Evolutionary conservation across 257 asterid species (phyloP).

Genomic region (Schizonepeta tenuifolia): DNA sequence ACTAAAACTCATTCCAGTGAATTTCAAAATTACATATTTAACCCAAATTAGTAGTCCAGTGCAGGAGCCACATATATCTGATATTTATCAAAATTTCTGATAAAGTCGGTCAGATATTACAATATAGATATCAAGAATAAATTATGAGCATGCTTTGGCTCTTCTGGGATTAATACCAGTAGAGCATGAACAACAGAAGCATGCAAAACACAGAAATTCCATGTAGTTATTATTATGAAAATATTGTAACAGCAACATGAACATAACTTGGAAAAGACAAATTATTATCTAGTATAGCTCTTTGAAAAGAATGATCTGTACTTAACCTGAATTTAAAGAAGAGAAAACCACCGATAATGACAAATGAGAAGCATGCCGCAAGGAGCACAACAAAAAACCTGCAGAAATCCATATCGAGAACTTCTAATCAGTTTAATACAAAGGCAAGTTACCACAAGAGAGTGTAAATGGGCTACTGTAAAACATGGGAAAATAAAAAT

Average conservation of each 20-base stretch:
- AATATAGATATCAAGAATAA: too few species aligned
- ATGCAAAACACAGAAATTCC: constrained; percentile 13
- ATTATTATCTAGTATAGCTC: constrained; percentile 1
- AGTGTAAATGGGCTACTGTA: background rate
- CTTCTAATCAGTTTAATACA: constrained; percentile 24
- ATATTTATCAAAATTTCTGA: background rate
- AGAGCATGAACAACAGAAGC: constrained; percentile 13
- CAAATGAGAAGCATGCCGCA: constrained; percentile 79
- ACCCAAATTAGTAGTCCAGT: background rate
- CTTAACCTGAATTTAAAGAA: constrained; percentile 83
- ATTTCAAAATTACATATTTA: background rate
- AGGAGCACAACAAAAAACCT: constrained; percentile 89
- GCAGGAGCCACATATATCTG: background rate
- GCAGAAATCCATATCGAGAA: constrained; percentile 42
- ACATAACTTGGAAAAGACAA: constrained; percentile 2
- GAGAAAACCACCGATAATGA: constrained; percentile 89
- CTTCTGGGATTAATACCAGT: background rate
- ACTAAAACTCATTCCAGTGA: background rate
- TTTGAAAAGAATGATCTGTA: constrained; percentile 22
- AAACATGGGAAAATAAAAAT: background rate
- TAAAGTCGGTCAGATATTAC: background rate
- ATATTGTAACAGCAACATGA: background rate
- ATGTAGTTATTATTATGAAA: background rate
- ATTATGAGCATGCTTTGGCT: background rate
- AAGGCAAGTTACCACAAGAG: constrained; percentile 7